phyloP scores from a whole-genome alignment of 2,329 filamentous ascomycete genomes.

The Phaeosphaeriaceae sp. region DNA sequence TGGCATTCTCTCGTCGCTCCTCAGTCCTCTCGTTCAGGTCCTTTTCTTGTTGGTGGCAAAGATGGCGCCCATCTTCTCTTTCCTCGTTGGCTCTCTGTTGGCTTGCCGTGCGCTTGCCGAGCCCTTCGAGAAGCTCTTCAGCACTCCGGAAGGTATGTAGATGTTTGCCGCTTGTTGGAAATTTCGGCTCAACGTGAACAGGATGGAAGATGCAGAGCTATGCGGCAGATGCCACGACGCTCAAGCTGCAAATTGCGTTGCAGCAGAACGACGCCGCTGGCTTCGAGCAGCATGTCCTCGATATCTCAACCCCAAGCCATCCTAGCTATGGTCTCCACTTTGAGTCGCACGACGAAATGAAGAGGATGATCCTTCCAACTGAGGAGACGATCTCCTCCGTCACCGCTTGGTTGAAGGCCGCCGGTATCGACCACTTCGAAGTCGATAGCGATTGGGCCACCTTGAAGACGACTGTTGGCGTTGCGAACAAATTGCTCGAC shows the following conservation, averaged over 20 bases:
- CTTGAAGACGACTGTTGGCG: slow-evolving; percentile 49
- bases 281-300: slow-evolving; percentile 49
- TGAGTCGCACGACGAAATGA: slow-evolving; percentile 50
- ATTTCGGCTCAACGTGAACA: slow-evolving; percentile 8
- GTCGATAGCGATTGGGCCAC: slow-evolving; percentile 47
- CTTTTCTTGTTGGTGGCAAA: slow-evolving; percentile 15
- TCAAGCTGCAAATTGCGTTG: slow-evolving; percentile 41
- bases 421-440: slow-evolving; percentile 47
- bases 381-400: slow-evolving; percentile 48
- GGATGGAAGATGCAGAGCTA: slow-evolving; percentile 31
- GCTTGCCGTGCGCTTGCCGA: slow-evolving; percentile 28
- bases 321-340: slow-evolving; percentile 59
- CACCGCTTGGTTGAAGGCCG: slow-evolving; percentile 53
- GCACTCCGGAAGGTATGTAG: slow-evolving; percentile 27
- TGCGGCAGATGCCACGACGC: slow-evolving; percentile 25
- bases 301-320: slow-evolving; percentile 56
- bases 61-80: slow-evolving; percentile 31
- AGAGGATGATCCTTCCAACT: slow-evolving; percentile 52
- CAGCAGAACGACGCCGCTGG: slow-evolving; percentile 39
- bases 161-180: background rate
- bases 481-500: slow-evolving; percentile 54
- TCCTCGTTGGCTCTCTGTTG: slow-evolving; percentile 33
- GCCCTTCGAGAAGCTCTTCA: slow-evolving; percentile 34
- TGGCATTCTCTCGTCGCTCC: background rate
- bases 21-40: slow-evolving; percentile 18